Base-by-base conservation (phyloP, 1,284 basidiomycete species). In the Marasmius tenuissimus region DNA sequence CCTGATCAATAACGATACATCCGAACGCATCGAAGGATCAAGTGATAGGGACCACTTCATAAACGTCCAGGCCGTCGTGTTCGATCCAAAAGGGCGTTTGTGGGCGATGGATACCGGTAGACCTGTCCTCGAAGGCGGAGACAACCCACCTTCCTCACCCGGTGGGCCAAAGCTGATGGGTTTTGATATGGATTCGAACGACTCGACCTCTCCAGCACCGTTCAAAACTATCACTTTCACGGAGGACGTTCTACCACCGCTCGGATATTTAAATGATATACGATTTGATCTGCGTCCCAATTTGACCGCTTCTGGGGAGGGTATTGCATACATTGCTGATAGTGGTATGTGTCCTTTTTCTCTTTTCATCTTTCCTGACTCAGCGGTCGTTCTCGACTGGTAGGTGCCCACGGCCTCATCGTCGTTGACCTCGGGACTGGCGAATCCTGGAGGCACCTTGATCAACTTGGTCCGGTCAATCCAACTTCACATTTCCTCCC, bases 131-230 rank as follows among this genome's bases (percentile, higher is more conserved):
- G 61, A 69, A 16, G 67, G 68, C 40, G 69, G 71, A 33, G 67
- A 69, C 34, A 66, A 66, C 39, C 57, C 71, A 2, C 68, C 69
- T 14, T 67, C 67, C 4, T 63, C 63, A 1, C 64, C 65, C 0
- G 72, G 73, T 8, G 73, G 73, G 0, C 72, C 71, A 9, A 74
- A 74, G 63, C 67, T 74, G n/a, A 58, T 74, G 34, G 73, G 70
- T 2, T 72, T 73, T 59, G 67, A 72, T 60, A 60, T 70, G 27
- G 50, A 34, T 16, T 55, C 54, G 14, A 12, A 12, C 16, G 55
- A 40, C 1, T 22, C 55, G 22, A 68, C 63, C 48, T 48, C 33
- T 16, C 68, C 68, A 35, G 69, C 67, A n/a, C 67, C 64, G 11
- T 71, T 74, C 61, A 64, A 61, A 14, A 71, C 66, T 1, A 69